These are phyloP conservation scores for Amanita subjunquillea DNA, from an alignment of 768 basidiomycete genomes.

Conservation along the genomic window DNA sequence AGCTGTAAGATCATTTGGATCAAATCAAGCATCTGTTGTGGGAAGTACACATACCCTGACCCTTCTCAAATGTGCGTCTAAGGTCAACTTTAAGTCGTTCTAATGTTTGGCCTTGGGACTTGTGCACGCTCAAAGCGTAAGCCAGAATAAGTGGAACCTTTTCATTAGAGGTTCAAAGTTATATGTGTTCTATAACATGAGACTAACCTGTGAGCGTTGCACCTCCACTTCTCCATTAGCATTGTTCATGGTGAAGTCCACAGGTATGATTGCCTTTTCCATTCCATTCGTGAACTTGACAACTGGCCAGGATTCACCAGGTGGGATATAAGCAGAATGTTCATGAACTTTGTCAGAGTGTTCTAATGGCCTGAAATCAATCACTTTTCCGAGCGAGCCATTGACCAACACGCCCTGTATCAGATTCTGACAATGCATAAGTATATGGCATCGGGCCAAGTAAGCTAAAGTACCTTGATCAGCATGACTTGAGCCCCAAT, in stretches of 20 bases:
- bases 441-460: not conserved
- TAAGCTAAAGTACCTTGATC: constrained; percentile 39
- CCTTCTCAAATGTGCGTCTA: constrained; percentile 65
- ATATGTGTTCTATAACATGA: not conserved
- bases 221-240: constrained; percentile 51
- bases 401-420: constrained; percentile 62
- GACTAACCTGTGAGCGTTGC: constrained; percentile 41
- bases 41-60: constrained; percentile 42
- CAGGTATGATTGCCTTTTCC: constrained; percentile 37
- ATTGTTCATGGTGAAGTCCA: constrained; percentile 56
- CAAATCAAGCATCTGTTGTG: not conserved
- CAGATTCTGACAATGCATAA: constrained; percentile 39
- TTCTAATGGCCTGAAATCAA: constrained; percentile 30
- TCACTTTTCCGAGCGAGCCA: constrained; percentile 53
- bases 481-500: constrained; percentile 84
- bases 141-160: constrained; percentile 74
- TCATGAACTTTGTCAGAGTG: not conserved
- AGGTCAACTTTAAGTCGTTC: constrained; percentile 78
- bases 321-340: not conserved
- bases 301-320: constrained; percentile 37
- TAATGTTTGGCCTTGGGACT: constrained; percentile 85
- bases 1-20: constrained; percentile 22
- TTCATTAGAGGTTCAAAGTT: not conserved
- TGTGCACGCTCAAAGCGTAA: constrained; percentile 85
- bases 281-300: constrained; percentile 45